Conservation (phyloP, 1,284 basidiomycete species). For the Cystobasidium pallidum region DNA sequence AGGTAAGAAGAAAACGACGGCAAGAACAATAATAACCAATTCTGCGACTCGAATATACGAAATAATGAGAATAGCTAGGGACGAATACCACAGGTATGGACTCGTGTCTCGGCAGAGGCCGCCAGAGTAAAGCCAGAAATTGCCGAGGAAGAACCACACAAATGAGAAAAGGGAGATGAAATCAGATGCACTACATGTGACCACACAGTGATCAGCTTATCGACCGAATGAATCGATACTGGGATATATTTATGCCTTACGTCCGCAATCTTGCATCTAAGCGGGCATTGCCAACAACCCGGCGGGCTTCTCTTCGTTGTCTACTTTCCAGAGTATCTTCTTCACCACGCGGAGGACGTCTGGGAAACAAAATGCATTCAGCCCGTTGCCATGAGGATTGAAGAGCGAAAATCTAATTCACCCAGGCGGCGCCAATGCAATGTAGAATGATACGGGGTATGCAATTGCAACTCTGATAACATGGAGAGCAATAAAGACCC, state of each 20-base stretch:
- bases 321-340: conserved; percentile 40
- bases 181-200: conserved; percentile 37
- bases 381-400: neutral
- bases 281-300: conserved; percentile 43
- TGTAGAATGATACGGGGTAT: conserved; percentile 48
- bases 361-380: conserved; percentile 5
- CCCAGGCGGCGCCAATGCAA: conserved; percentile 42
- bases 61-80: conserved; percentile 48
- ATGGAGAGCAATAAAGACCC: conserved; percentile 47
- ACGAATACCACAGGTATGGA: conserved; percentile 46
- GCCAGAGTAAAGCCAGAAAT: conserved; percentile 47
- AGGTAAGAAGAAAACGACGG: conserved; percentile 52
- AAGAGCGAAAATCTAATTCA: neutral
- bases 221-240: neutral
- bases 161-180: conserved; percentile 44
- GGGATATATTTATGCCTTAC: neutral
- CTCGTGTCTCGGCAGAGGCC: conserved; percentile 42
- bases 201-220: neutral
- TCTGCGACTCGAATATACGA: conserved; percentile 49
- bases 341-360: conserved; percentile 34
- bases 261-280: conserved; percentile 46
- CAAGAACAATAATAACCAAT: conserved; percentile 47
- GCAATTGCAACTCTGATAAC: conserved; percentile 46
- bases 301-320: conserved; percentile 42
- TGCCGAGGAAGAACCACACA: conserved; percentile 50